Evolutionary conservation across 2,329 filamentous ascomycete genomes (phyloP), one percentile per base, ranked within the genome.

Genomic region (Xylaria hypoxylon): DNA sequence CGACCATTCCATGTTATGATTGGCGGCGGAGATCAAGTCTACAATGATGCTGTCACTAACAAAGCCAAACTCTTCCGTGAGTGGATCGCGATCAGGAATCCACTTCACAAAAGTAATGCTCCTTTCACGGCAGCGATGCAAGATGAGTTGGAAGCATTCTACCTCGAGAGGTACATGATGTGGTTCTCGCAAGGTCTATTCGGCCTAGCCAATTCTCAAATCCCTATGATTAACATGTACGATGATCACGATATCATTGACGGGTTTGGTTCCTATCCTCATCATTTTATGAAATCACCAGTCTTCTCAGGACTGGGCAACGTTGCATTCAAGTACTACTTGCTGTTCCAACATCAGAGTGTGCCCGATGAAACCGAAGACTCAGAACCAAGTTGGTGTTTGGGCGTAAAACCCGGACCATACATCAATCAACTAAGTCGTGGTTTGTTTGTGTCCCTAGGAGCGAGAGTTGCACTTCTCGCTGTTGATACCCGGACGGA

Each of bases 141-240:
- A 75, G 87, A 92, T 52, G 94, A 99, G 79, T 82, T 99, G 5
- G 96, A 99, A 76, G 81, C 80, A 0, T 97, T 96, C 74, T 99
- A 97, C 75, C 85, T 99, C 0, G 87, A 97, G 65, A 88, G 92
- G 22, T 99, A 99, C 75, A 89, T 89, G 67, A 92, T 90, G 86
- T 99, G 96, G 94, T 99, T 98, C 79, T 97, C 94, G 0, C 94
- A 97, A 74, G 96, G 96, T 0, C 82, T 98, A 5, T 99, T 97
- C 75, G 89, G 92, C n/a, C 87, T 99, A 76, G 96, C 95, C 5
- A 94, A 91, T 73, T 92, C 92, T 1, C 95, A 98, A 77, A 98
- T 99, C 51, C 94, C 96, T 8, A 98, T 97, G 94, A 88, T 99
- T 74, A 99, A 99, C 77, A 94, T 99, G 78, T 97, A 92, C 84